These are phyloP conservation scores for Platanthera zijinensis DNA, from an alignment of 106 monocot genomes.

Conservation along the genomic window DNA sequence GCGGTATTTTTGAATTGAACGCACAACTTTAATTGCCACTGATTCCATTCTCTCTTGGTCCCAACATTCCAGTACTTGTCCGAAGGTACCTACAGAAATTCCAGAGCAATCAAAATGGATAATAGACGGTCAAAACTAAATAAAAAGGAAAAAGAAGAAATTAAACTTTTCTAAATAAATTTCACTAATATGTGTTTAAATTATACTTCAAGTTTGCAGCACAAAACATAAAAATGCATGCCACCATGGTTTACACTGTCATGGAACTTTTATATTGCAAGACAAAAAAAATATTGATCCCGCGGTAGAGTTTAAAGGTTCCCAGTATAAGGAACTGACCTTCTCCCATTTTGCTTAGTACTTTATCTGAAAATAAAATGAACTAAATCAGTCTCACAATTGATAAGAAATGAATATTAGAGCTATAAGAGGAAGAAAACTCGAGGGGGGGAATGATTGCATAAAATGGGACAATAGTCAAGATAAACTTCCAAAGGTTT, in stretches of 20 bases:
- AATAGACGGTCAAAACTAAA: background rate
- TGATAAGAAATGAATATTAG: background rate
- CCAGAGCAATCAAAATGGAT: slow-evolving; percentile 2
- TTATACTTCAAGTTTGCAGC: background rate
- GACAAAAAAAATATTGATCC: background rate
- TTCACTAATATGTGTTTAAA: background rate
- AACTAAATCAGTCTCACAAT: slow-evolving; percentile 12
- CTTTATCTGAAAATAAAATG: slow-evolving; percentile 56
- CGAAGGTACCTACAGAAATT: slow-evolving; percentile 72
- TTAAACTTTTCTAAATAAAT: background rate
- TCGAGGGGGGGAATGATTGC: background rate
- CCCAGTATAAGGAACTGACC: slow-evolving; percentile 37
- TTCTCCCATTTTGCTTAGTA: slow-evolving; percentile 98
- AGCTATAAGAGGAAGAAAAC: background rate
- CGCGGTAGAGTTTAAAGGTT: background rate
- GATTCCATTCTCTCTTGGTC: slow-evolving; percentile 67
- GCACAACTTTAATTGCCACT: slow-evolving; percentile 92
- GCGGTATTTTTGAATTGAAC: slow-evolving; percentile 82
- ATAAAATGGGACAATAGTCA: background rate
- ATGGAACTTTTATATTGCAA: background rate
- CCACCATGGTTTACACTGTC: background rate
- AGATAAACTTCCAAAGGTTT: background rate
- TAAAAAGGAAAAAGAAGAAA: background rate
- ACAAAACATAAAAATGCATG: background rate
- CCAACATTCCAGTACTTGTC: slow-evolving; percentile 95